These are phyloP conservation scores for Candida ponderosae DNA, from an alignment of 805 yeast species.

Conservation along the genomic window DNA sequence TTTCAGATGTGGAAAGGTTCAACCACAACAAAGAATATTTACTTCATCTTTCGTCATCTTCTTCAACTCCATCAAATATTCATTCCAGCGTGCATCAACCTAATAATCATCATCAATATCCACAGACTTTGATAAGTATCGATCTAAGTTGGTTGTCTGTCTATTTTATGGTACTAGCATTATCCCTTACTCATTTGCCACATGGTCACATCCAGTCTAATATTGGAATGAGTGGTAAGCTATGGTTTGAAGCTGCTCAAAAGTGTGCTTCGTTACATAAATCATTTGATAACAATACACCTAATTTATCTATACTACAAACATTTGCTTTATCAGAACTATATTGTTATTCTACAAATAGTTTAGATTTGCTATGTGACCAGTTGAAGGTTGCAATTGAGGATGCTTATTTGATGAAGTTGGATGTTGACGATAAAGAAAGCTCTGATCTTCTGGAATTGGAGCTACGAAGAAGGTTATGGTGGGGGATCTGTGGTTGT, in stretches of 20 bases:
- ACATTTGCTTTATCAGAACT: constrained; percentile 20
- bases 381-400: constrained; percentile 14
- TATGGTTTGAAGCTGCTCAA: constrained; percentile 20
- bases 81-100: neutral
- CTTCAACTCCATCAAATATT: neutral
- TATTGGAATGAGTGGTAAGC: constrained; percentile 17
- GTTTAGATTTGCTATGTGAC: constrained; percentile 18
- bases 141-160: constrained; percentile 19
- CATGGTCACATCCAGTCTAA: constrained; percentile 17
- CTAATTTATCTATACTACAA: constrained; percentile 13
- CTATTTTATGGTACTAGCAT: constrained; percentile 15
- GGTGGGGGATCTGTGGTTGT: constrained; percentile 24
- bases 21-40: constrained; percentile 12
- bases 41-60: neutral
- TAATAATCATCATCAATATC: too few species aligned
- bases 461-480: constrained; percentile 24
- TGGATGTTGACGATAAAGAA: constrained; percentile 17
- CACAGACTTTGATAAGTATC: neutral
- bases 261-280: constrained; percentile 16
- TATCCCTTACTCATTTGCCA: constrained; percentile 21
- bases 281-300: constrained; percentile 6
- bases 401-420: constrained; percentile 17
- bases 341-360: constrained; percentile 21
- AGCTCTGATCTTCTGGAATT: constrained; percentile 17
- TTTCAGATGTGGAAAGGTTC: constrained; percentile 8